These are phyloP conservation scores for Clarireedia homoeocarpa DNA, from an alignment of 2,329 filamentous ascomycete species.

Conservation along the genomic window DNA sequence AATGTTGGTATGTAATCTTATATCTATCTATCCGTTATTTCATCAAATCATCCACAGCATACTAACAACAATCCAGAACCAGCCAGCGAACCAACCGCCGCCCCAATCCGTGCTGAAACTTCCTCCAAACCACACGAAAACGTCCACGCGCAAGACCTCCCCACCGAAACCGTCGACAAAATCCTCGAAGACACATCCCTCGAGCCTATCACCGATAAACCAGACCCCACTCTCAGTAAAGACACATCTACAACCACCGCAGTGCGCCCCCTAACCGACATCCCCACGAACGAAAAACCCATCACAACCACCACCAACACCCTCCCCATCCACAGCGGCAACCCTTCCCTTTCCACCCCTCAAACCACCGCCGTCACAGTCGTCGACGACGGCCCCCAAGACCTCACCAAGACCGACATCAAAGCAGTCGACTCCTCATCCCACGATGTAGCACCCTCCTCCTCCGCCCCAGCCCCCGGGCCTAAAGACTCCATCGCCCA, in stretches of 20 bases:
- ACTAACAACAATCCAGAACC: not conserved
- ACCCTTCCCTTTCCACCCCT: too few species aligned
- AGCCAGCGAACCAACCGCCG: not conserved
- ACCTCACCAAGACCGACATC: not conserved
- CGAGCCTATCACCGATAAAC: too few species aligned
- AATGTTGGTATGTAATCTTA: conserved; percentile 40
- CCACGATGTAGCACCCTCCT: not conserved
- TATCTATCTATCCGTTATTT: not conserved
- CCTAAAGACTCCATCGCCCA: not conserved
- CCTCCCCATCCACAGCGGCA: not conserved
- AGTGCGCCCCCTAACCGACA: too few species aligned
- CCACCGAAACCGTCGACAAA: too few species aligned
- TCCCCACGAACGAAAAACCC: not conserved
- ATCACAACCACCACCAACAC: not conserved
- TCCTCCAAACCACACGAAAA: too few species aligned
- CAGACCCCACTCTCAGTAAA: too few species aligned
- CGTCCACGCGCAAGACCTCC: too few species aligned
- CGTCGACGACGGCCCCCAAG: too few species aligned
- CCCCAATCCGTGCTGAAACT: not conserved
- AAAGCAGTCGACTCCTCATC: not conserved
- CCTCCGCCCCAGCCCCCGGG: not conserved
- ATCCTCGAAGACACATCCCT: too few species aligned
- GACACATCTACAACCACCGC: too few species aligned
- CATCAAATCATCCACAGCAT: not conserved
- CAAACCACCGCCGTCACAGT: not conserved